Conservation (phyloP, 139 green algal genomes). For the Desmodesmus armatus region DNA sequence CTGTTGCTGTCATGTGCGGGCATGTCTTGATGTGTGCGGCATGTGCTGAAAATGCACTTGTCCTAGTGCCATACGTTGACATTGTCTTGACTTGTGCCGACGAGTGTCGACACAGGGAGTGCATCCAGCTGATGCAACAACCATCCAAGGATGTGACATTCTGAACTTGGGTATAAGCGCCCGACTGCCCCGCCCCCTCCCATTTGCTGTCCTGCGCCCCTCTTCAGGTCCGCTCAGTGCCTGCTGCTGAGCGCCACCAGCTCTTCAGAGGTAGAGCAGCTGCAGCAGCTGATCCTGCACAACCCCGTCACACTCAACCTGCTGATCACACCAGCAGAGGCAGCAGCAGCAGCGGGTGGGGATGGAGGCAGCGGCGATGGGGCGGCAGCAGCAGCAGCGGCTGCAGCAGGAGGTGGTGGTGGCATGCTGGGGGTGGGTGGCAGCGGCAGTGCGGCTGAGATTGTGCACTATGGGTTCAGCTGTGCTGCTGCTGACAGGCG, state of each 20-base stretch:
- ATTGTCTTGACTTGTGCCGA: no score
- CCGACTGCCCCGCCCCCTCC: no score
- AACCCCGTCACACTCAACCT: conserved; percentile 90
- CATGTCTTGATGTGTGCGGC: no score
- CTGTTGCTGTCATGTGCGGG: no score
- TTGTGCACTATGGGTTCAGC: conserved; percentile 66
- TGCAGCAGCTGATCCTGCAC: conserved; percentile 91
- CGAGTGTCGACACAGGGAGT: no score
- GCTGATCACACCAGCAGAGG: conserved; percentile 12
- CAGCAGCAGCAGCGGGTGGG: background rate
- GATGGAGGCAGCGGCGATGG: background rate
- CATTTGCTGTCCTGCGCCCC: no score
- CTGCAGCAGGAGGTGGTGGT: conserved; percentile 16
- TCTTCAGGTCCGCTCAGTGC: conserved; percentile 87
- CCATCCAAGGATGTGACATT: no score
- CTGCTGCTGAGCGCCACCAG: conserved; percentile 94
- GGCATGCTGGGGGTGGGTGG: conserved; percentile 21
- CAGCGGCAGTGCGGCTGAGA: conserved; percentile 52
- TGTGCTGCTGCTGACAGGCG: conserved; percentile 68
- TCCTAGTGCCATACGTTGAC: no score
- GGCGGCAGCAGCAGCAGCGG: conserved; percentile 31
- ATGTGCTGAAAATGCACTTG: no score
- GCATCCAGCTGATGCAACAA: no score
- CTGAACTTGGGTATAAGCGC: no score
- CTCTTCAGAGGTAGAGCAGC: conserved; percentile 78